Base-by-base conservation (phyloP, 257 asterid genomes). In the Nicotiana otophora region DNA sequence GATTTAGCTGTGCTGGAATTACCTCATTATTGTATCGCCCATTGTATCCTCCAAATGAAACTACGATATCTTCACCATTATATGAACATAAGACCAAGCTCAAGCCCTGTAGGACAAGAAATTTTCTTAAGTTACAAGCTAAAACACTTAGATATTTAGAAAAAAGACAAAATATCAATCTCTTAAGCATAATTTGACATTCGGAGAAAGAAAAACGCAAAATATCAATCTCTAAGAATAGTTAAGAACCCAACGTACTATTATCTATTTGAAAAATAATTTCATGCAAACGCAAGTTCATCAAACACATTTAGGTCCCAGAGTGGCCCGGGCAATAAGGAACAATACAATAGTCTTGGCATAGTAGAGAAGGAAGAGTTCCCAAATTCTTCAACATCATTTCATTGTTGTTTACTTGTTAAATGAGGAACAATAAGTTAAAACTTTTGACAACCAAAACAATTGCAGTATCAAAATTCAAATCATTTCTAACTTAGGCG, bases 11-110 rank as follows among this genome's bases (percentile, higher is more conserved):
- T 51, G 16, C 63, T 61, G 77, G 48, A 58, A 75, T 16, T 83
- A 94, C 98, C 98, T 96, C 99, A 85, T 96, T 96, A 93, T 84
- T 96, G 92, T 94, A 96, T 85, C 89, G 92, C 88, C 99, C 99
- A 84, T 96, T 96, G 83, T 96, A 96, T 86, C 99, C 99, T 78
- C 98, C 99, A 89, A 96, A 96, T 23, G 97, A 90, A 84, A 96
- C 99, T 81, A 96, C 90, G 86, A 94, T 86, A 85, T 94, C 99
- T 90, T 96, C 98, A 58, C 97, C 94, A 54, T 85, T 87, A 61
- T 79, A 92, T 53, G 99, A 92, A 75, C 98, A 91, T 85, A 94
- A 87, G 80, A 93, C 95, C 91, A 96, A 87, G 88, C 98, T 94
- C 86, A 90, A 88, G 64, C 99, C 98, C 99, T 96, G 88, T 80